Evolutionary conservation across 2,329 filamentous ascomycete genomes (phyloP), one percentile per base, ranked within the genome.

Genomic region (Periconia digitata): DNA sequence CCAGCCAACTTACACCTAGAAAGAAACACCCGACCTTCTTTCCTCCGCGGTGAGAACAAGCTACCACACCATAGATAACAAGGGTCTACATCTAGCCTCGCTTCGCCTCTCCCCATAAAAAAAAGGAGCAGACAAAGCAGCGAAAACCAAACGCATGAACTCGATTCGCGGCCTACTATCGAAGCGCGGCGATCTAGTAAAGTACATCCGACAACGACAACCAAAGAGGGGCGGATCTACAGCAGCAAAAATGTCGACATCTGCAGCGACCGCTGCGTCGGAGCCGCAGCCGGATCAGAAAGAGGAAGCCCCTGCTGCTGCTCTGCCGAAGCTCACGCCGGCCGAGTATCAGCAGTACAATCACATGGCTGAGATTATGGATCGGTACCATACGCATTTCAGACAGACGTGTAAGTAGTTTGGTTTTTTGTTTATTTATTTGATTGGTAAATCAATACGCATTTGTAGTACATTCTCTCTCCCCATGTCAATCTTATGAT

Each of bases 311-410:
- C 46, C 73, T 13, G n/a, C n/a, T n/a, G n/a, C n/a, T n/a, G n/a
- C n/a, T 32, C 70, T 87, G 1, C 84, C 86, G 0, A 83, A 86
- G 20, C 76, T 92, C 23, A 84, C 83, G 0, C 71, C 82, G 1
- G 74, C 78, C 47, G 86, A 92, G 47, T 91, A 89, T 62, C 77
- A 77, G 42, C 72, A 77, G 34, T 92, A 87, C 71, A 91, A 92
- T 72, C 78, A 78, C n/a, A 74, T 90, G 62, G 85, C 87, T 0
- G 87, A 87, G 47, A 79, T 82, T 54, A 92, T 92, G 89, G 81
- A 92, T 38, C 74, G 80, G 53, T 91, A 86, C 72, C 51, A 62
- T 52, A 60, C 53, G n/a, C 58, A 64, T 51, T 70, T 67, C 47
- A 60, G 64, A 3, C 44, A 56, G 37, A 81, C 81, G 3, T 96